A percentile compares a stretch with the other conserved stretches of the same genome.
Conservation (phyloP, 2,329 filamentous ascomycete species). For the Pestalotiopsis sp. region DNA sequence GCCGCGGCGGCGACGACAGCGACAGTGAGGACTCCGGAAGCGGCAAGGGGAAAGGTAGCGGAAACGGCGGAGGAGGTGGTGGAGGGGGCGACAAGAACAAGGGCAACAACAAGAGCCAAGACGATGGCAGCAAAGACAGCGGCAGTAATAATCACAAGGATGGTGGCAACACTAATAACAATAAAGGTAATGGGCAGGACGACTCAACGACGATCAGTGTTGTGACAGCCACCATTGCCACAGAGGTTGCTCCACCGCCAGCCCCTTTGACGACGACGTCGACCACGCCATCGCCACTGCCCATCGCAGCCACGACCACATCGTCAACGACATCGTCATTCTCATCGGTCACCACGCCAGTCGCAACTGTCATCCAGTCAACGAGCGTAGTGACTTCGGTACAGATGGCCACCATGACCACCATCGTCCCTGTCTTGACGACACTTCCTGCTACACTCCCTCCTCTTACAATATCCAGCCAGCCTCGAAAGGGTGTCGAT, state of each 20-base stretch:
- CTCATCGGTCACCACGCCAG: not conserved
- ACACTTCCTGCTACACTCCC: not conserved
- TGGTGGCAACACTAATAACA: not conserved
- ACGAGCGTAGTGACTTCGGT: not conserved
- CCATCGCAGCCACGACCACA: not conserved
- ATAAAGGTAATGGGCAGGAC: not conserved
- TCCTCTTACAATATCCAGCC: constrained; percentile 9
- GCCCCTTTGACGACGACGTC: not conserved
- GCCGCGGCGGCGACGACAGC: constrained; percentile 10
- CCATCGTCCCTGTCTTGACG: constrained; percentile 12
- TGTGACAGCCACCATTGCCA: not conserved
- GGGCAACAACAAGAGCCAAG: not conserved
- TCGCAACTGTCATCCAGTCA: not conserved
- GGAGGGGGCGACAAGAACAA: not conserved
- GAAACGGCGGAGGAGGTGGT: not conserved
- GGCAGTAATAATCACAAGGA: not conserved
- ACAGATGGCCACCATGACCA: constrained; percentile 13
- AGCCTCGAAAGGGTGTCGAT: constrained; percentile 15
- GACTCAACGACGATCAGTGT: not conserved
- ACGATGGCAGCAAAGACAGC: not conserved
- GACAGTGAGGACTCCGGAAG: not conserved
- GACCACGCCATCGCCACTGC: not conserved
- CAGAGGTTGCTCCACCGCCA: not conserved
- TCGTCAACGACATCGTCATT: not conserved
- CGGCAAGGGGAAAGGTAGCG: not conserved